Percentiles rank a stretch among this genome's conserved stretches.
phyloP scores from a whole-genome alignment of 208 protist genomes.

The Ichthyophonus hoferi region DNA sequence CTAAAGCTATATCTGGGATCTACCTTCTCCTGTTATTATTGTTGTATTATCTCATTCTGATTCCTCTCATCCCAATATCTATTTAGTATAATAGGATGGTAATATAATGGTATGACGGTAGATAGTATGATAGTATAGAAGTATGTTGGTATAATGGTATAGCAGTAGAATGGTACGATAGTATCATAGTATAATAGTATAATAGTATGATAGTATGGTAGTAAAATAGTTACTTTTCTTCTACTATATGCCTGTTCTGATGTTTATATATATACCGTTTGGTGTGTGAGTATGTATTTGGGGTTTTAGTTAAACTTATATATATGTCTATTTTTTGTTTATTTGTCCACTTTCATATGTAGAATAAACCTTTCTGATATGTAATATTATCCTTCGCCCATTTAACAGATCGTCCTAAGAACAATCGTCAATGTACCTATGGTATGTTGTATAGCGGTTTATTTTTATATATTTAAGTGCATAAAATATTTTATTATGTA shows the following conservation, averaged over 20 bases:
- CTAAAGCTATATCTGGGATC: too few species aligned
- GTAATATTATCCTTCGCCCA: too few species aligned
- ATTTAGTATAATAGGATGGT: too few species aligned
- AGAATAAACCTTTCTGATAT: too few species aligned
- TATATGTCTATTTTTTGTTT: not conserved
- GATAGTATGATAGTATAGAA: too few species aligned
- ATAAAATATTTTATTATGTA: too few species aligned
- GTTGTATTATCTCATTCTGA: not conserved
- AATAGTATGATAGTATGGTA: not conserved
- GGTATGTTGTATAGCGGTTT: not conserved
- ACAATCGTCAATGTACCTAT: not conserved
- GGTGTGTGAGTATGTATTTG: not conserved
- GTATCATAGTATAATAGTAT: too few species aligned
- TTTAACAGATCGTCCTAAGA: not conserved
- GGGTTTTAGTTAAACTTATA: not conserved
- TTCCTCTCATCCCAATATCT: not conserved
- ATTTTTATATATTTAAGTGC: too few species aligned
- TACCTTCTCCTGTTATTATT: not conserved
- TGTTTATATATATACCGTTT: not conserved
- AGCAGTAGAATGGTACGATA: too few species aligned
- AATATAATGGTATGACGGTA: too few species aligned
- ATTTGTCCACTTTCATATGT: not conserved
- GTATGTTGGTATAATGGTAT: not conserved
- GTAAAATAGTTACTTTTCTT: not conserved
- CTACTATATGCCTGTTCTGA: not conserved